Conservation (phyloP, 108 stramenopile species). For the Aurantiochytrium sp. region DNA sequence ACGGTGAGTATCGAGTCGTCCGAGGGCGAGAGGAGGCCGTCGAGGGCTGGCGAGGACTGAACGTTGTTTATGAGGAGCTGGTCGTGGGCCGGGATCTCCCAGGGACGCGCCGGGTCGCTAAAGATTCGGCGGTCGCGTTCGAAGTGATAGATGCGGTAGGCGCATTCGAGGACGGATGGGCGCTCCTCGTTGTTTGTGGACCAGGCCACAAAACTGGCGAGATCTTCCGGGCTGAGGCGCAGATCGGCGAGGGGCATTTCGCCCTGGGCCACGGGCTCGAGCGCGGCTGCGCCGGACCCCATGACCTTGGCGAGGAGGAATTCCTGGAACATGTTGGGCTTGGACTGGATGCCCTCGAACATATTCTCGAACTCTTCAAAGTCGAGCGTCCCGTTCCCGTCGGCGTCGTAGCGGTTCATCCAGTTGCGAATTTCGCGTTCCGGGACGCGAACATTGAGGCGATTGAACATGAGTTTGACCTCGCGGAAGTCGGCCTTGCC, state of each 20-base stretch:
- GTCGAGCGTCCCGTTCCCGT: background rate
- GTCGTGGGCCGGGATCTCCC: background rate
- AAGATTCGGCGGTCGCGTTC: background rate
- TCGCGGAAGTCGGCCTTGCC: background rate
- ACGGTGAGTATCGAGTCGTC: background rate
- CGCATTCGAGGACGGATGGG: background rate
- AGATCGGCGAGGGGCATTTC: background rate
- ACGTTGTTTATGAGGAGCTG: background rate
- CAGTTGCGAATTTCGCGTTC: background rate
- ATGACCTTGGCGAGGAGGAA: background rate
- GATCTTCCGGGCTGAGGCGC: background rate
- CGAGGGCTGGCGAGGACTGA: background rate
- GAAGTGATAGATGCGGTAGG: slow-evolving; percentile 2
- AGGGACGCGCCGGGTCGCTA: background rate
- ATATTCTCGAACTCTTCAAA: background rate
- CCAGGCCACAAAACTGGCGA: background rate
- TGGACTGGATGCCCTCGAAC: slow-evolving; percentile 8
- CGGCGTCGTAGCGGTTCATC: background rate
- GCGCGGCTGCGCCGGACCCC: background rate
- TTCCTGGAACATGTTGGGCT: background rate
- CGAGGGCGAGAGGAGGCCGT: background rate
- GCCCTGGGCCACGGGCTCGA: background rate
- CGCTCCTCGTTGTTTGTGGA: background rate
- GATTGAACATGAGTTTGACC: background rate
- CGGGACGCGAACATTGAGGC: background rate